Evolutionary conservation across 495 filamentous ascomycete species (phyloP).

Genomic region (Lentithecium fluviatile): DNA sequence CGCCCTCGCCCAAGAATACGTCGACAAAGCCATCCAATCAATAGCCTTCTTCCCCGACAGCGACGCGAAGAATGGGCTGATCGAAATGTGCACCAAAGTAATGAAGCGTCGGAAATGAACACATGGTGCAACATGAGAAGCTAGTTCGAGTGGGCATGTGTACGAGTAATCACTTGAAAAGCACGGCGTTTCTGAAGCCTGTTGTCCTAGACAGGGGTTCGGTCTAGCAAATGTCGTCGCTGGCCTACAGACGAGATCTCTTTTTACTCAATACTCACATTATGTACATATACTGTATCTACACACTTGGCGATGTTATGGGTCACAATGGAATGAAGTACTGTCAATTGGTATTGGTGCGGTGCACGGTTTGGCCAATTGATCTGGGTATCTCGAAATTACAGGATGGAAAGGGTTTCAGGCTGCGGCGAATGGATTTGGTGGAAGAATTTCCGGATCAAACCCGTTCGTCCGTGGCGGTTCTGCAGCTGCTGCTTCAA

Average conservation of each 20-base stretch:
- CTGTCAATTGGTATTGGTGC: neutral
- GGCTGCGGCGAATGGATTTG: neutral
- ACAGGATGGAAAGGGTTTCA: neutral
- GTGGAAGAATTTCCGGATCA: constrained; percentile 1
- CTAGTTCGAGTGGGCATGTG: no score
- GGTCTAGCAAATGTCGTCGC: no score
- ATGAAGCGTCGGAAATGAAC: constrained; percentile 80
- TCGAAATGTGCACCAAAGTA: constrained; percentile 92
- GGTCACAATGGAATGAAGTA: no score
- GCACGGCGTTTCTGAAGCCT: no score
- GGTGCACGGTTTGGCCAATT: neutral
- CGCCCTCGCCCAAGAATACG: constrained; percentile 84
- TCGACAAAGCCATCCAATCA: constrained; percentile 79
- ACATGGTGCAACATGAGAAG: no score
- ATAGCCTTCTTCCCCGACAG: constrained; percentile 81
- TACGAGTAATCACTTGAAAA: no score
- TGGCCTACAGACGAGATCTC: neutral
- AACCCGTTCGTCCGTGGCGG: neutral
- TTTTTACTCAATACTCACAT: neutral
- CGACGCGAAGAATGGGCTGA: constrained; percentile 84
- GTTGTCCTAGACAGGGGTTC: no score
- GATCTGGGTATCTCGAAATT: neutral
- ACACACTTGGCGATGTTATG: constrained; percentile 2
- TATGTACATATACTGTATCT: constrained; percentile 24
- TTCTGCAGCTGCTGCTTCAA: neutral